Conservation (phyloP, 305 asterid genomes). For the Fraxinus dipetala region DNA sequence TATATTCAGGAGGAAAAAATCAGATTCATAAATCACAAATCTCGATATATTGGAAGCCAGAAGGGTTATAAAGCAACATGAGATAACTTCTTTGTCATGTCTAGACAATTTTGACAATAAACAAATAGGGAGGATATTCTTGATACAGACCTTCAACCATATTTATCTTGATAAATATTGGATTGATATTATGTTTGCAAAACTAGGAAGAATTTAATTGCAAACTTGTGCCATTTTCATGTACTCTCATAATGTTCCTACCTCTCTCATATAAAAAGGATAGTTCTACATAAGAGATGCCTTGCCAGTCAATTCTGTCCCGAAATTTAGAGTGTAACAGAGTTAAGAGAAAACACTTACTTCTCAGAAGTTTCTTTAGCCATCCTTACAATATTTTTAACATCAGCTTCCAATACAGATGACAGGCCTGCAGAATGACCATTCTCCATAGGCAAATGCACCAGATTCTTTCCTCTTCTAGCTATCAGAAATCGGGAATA, state of each 20-base stretch:
- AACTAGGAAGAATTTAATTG: neutral
- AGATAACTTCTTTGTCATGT: neutral
- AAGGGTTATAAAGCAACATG: neutral
- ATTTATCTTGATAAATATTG: neutral
- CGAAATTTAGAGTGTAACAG: neutral
- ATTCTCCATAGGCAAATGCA: conserved; percentile 43
- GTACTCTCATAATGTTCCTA: neutral
- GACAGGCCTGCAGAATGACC: conserved; percentile 63
- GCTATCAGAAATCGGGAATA: conserved; percentile 44
- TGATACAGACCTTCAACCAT: neutral
- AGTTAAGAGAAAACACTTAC: conserved; percentile 42
- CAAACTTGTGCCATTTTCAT: neutral
- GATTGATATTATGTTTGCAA: neutral
- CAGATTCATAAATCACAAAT: neutral
- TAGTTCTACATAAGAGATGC: neutral
- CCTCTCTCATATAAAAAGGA: neutral
- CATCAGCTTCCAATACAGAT: conserved; percentile 86
- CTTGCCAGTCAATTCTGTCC: neutral
- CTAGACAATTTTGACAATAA: neutral
- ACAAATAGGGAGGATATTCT: neutral
- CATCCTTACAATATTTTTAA: conserved; percentile 68
- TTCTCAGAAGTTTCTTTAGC: conserved; percentile 79
- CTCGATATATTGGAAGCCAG: neutral
- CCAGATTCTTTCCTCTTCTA: conserved; percentile 43
- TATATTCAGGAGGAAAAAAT: neutral